These are phyloP conservation scores for Dictyostelium capitatum DNA, from an alignment of 78 protist species.

Conservation along the genomic window DNA sequence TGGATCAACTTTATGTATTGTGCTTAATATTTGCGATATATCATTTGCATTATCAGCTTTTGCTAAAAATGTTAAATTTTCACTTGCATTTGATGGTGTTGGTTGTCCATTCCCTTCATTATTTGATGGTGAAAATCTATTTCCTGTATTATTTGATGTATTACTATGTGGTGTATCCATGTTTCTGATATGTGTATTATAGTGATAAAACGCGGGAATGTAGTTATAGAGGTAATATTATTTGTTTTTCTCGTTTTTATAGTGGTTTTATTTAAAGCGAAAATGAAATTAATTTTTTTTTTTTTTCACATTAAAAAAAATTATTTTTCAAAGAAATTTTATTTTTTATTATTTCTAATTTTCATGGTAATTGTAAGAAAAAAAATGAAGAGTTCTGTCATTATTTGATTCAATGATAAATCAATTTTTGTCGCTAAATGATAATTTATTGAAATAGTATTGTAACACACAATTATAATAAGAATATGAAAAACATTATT, in stretches of 20 bases:
- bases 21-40: slow-evolving; percentile 3
- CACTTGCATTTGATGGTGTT: background rate
- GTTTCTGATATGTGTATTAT: background rate
- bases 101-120: background rate
- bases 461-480: no score
- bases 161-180: background rate
- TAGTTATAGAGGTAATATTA: no score
- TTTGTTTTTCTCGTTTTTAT: no score
- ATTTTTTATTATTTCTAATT: background rate
- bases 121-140: background rate
- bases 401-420: no score
- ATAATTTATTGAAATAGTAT: no score
- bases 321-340: background rate
- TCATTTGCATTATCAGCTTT: slow-evolving; percentile 31
- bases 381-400: no score
- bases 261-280: no score
- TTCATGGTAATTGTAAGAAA: no score
- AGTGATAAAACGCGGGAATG: no score
- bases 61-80: background rate
- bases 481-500: no score
- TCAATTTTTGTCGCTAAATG: no score
- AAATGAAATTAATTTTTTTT: background rate
- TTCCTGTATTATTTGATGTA: background rate
- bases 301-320: background rate
- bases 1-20: slow-evolving; percentile 14